phyloP scores from a whole-genome alignment of 2,329 filamentous ascomycete species.

The Pyrenophora seminiperda region DNA sequence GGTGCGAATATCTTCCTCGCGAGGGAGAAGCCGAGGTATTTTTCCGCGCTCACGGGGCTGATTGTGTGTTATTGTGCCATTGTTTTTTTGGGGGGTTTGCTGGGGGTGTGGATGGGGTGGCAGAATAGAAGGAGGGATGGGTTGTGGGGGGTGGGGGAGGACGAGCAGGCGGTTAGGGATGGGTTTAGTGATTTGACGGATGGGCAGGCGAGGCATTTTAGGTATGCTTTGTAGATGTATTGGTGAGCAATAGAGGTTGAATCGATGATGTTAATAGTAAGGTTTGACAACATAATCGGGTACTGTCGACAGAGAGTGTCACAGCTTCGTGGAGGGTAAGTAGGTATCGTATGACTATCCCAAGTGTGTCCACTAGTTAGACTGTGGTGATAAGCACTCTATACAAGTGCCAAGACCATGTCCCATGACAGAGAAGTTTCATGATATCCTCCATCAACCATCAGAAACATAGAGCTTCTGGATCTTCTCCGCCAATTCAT shows the following conservation, averaged over 20 bases:
- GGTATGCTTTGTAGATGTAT: conserved; percentile 46
- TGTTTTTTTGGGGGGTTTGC: conserved; percentile 39
- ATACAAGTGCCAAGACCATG: too few relatives aligned
- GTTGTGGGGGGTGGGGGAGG: conserved; percentile 34
- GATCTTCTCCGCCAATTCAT: background rate
- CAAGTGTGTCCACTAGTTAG: too few relatives aligned
- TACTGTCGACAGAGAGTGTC: too few relatives aligned
- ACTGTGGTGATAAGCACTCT: too few relatives aligned
- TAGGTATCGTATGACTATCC: too few relatives aligned
- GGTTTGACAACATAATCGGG: too few relatives aligned
- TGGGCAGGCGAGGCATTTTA: conserved; percentile 39
- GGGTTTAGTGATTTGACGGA: conserved; percentile 47
- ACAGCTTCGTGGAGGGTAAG: too few relatives aligned
- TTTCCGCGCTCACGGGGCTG: conserved; percentile 52
- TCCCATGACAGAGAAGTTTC: too few relatives aligned
- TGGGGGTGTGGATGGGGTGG: conserved; percentile 41
- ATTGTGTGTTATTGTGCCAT: conserved; percentile 53
- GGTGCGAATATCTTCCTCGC: conserved; percentile 57
- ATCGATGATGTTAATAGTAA: too few relatives aligned
- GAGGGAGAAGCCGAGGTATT: conserved; percentile 52
- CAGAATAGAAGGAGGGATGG: conserved; percentile 41
- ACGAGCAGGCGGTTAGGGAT: conserved; percentile 39
- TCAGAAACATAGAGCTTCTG: background rate
- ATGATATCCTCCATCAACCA: too few relatives aligned
- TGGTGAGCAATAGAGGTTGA: too few relatives aligned